These are phyloP conservation scores for Gnomoniopsis smithogilvyi DNA, from an alignment of 2,329 filamentous ascomycete genomes.

Conservation along the genomic window DNA sequence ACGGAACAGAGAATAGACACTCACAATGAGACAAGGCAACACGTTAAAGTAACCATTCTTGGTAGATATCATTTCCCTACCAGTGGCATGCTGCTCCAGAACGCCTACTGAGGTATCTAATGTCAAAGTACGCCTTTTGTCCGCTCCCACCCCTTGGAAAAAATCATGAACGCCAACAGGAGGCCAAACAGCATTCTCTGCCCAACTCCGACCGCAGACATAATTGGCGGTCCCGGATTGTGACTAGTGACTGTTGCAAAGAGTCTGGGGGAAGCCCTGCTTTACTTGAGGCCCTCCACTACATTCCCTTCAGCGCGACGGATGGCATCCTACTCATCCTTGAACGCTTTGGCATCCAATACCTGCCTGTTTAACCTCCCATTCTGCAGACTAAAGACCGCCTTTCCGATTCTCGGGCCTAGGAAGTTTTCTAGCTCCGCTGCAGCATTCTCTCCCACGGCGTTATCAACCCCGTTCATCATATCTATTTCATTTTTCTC, in stretches of 20 bases:
- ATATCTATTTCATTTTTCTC: conserved; percentile 30
- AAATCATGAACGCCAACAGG: not conserved
- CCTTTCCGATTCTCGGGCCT: conserved; percentile 50
- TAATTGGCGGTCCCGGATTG: not conserved
- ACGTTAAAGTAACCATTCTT: not conserved
- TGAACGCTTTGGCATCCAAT: conserved; percentile 45
- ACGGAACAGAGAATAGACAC: not conserved
- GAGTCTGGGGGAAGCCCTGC: not conserved
- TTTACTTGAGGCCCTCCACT: conserved; percentile 23
- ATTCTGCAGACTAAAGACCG: conserved; percentile 43
- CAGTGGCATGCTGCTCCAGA: conserved; percentile 10
- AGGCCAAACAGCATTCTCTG: not conserved
- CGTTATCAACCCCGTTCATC: conserved; percentile 36
- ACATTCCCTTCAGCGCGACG: conserved; percentile 2
- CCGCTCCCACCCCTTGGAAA: not conserved
- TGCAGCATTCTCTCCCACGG: conserved; percentile 33
- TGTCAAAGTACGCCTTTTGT: conserved; percentile 1
- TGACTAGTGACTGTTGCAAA: not conserved
- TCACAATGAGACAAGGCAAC: not conserved
- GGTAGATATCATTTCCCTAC: not conserved
- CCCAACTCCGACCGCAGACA: not conserved
- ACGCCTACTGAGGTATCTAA: conserved; percentile 18
- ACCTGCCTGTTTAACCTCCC: conserved; percentile 47
- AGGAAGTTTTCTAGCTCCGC: conserved; percentile 52
- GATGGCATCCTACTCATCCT: conserved; percentile 39